These are phyloP conservation scores for Astragalus membranaceus DNA, from an alignment of 306 rosid species.

Conservation along the genomic window DNA sequence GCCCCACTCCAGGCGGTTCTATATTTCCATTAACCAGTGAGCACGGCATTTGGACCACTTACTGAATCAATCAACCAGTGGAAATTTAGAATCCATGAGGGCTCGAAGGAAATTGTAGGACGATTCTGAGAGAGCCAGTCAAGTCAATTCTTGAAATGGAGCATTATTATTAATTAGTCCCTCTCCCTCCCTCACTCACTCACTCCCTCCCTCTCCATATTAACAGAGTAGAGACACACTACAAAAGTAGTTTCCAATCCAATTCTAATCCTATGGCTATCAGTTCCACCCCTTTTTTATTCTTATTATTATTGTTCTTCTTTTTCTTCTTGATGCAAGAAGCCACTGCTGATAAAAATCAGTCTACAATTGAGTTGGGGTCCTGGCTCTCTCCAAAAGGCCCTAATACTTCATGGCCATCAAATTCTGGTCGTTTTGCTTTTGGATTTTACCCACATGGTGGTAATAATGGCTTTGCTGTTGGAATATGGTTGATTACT, in stretches of 20 bases:
- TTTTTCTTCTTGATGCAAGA: neutral
- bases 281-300: neutral
- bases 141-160: too few relatives aligned
- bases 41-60: neutral
- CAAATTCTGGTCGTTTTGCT: constrained; percentile 30
- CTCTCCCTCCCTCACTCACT: too few relatives aligned
- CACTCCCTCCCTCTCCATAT: too few relatives aligned
- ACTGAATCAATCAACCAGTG: neutral
- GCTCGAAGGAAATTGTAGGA: too few relatives aligned
- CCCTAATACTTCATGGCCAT: constrained; percentile 11
- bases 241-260: neutral
- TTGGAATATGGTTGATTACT: constrained; percentile 30
- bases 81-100: too few relatives aligned
- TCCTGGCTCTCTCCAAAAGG: constrained; percentile 1
- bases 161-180: too few relatives aligned
- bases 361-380: neutral
- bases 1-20: too few relatives aligned
- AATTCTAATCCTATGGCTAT: constrained; percentile 7
- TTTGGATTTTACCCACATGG: constrained; percentile 27
- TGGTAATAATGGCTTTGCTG: neutral
- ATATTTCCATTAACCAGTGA: neutral
- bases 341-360: neutral
- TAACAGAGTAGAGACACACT: neutral
- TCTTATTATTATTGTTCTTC: neutral
- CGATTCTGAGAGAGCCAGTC: too few relatives aligned